These are phyloP conservation scores for Amanita phalloides DNA, from an alignment of 768 basidiomycete genomes.

Conservation along the genomic window DNA sequence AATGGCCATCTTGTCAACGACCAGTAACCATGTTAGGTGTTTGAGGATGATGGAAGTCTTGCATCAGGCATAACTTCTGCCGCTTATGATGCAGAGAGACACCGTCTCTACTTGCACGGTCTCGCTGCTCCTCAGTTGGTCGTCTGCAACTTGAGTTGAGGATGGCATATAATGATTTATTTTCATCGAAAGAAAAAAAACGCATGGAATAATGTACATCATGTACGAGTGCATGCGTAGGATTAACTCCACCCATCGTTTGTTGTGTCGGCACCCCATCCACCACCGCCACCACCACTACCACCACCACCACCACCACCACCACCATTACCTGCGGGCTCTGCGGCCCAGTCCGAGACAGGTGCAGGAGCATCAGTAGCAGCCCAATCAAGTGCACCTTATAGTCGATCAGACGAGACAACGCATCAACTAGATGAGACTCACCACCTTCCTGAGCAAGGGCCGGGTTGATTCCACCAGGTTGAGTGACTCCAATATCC, in stretches of 20 bases:
- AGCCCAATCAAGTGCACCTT: constrained; percentile 78
- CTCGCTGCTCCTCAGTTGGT: constrained; percentile 19
- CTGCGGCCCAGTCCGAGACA: constrained; percentile 79
- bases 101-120: constrained; percentile 44
- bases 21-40: constrained; percentile 30
- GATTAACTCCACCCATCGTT: constrained; percentile 28
- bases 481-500: constrained; percentile 64
- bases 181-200: background rate
- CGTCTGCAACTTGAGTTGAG: constrained; percentile 16
- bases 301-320: constrained; percentile 17
- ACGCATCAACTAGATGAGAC: constrained; percentile 11
- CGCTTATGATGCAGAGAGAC: constrained; percentile 40
- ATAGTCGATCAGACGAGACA: constrained; percentile 7
- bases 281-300: constrained; percentile 13
- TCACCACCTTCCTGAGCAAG: constrained; percentile 54
- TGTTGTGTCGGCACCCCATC: constrained; percentile 23
- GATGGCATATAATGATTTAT: background rate
- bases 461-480: constrained; percentile 69
- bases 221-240: background rate
- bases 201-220: background rate
- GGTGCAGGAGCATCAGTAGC: constrained; percentile 41
- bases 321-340: constrained; percentile 37
- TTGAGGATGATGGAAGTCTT: constrained; percentile 55
- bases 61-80: constrained; percentile 47
- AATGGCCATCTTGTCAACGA: constrained; percentile 1